Evolutionary conservation across 139 green algal genomes (phyloP).

Genomic region (Chlorella ohadii): DNA sequence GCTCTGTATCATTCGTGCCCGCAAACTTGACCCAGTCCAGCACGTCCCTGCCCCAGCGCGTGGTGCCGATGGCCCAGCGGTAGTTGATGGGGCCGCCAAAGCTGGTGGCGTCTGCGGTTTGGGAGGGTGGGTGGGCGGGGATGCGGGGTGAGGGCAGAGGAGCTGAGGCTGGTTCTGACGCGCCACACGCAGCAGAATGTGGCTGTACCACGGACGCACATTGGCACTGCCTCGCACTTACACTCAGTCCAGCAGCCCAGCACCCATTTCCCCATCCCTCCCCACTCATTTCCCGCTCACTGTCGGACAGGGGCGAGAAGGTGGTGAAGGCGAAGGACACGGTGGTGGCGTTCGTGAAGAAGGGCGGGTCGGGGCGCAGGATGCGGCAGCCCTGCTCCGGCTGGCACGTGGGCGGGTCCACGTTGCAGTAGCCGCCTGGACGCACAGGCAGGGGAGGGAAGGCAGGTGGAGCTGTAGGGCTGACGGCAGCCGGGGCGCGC

Average conservation of each 20-base stretch:
- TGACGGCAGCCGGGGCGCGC: too few relatives aligned
- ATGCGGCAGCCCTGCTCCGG: constrained; percentile 25
- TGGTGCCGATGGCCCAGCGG: constrained; percentile 61
- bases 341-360: constrained; percentile 44
- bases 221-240: too few relatives aligned
- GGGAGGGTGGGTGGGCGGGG: too few relatives aligned
- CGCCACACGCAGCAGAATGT: too few relatives aligned
- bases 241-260: too few relatives aligned
- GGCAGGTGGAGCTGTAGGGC: too few relatives aligned
- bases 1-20: constrained; percentile 10
- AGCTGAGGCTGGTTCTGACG: too few relatives aligned
- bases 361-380: constrained; percentile 33
- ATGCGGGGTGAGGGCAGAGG: too few relatives aligned
- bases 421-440: constrained; percentile 46
- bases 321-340: constrained; percentile 55
- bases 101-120: too few relatives aligned
- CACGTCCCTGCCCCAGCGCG: constrained; percentile 43
- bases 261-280: too few relatives aligned
- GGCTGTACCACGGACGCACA: too few relatives aligned
- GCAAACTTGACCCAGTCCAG: constrained; percentile 42
- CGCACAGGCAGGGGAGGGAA: background rate
- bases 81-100: constrained; percentile 34
- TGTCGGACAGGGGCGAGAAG: constrained; percentile 25
- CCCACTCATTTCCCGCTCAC: background rate
- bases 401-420: constrained; percentile 31